Conservation (phyloP, 805 yeast genomes). For the Aciculoconidium aculeatum region DNA sequence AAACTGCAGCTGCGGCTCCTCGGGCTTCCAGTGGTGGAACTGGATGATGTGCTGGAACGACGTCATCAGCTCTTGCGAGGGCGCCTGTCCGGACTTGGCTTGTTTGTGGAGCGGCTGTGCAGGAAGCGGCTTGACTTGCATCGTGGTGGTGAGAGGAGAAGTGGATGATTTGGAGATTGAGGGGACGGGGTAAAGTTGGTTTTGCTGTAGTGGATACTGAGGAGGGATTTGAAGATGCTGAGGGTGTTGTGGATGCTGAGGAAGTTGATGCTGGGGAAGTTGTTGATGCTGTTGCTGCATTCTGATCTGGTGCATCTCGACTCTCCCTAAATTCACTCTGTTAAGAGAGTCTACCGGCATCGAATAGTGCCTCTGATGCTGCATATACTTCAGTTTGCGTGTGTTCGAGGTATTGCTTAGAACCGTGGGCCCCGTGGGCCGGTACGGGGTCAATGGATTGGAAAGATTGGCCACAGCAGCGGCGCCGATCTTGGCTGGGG, state of each 20-base stretch:
- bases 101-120: conserved; percentile 36
- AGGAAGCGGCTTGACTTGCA: conserved; percentile 38
- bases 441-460: conserved; percentile 31
- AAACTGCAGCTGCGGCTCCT: conserved; percentile 16
- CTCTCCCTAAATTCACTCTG: conserved; percentile 3
- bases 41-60: conserved; percentile 47
- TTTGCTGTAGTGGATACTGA: neutral
- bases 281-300: conserved; percentile 4
- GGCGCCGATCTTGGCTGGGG: conserved; percentile 72
- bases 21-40: conserved; percentile 56
- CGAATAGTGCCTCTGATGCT: conserved; percentile 38
- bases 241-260: neutral
- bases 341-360: conserved; percentile 29
- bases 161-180: conserved; percentile 5
- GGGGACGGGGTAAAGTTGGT: conserved; percentile 4
- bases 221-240: too few species aligned
- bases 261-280: conserved; percentile 2
- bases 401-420: conserved; percentile 5
- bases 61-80: conserved; percentile 39
- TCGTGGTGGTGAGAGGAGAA: conserved; percentile 23
- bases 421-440: conserved; percentile 11
- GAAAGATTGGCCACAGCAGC: conserved; percentile 54
- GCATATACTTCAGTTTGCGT: conserved; percentile 4
- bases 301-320: conserved; percentile 2
- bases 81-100: conserved; percentile 24